phyloP scores from a whole-genome alignment of 345 rosid species.

The Rhizophora mangle region DNA sequence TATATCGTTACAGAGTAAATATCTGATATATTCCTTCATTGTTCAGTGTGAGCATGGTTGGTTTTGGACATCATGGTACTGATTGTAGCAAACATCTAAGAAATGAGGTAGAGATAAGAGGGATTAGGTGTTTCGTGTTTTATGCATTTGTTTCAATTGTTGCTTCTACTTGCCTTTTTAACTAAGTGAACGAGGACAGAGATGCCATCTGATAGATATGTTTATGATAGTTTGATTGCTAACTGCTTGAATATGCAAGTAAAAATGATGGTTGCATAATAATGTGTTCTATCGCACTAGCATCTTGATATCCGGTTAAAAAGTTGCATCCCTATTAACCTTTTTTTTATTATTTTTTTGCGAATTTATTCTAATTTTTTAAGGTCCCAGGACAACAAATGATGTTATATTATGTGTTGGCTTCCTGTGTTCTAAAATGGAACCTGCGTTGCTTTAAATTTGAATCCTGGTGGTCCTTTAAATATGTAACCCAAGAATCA shows the following conservation, averaged over 20 bases:
- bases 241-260: constrained; percentile 56
- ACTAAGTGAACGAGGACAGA: constrained; percentile 39
- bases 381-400: not conserved
- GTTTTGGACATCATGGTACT: constrained; percentile 29
- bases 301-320: not conserved
- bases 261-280: constrained; percentile 32
- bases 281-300: constrained; percentile 16
- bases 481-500: too few relatives aligned
- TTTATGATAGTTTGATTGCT: constrained; percentile 51
- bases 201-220: constrained; percentile 31
- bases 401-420: too few relatives aligned
- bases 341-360: not conserved
- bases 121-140: constrained; percentile 37
- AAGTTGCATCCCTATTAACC: not conserved
- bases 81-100: constrained; percentile 37
- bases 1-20: constrained; percentile 44
- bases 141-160: constrained; percentile 31
- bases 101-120: constrained; percentile 39
- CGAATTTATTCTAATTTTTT: not conserved
- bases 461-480: too few relatives aligned
- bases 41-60: constrained; percentile 51
- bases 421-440: too few relatives aligned
- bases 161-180: constrained; percentile 40
- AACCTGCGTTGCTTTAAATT: too few relatives aligned
- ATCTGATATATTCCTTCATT: constrained; percentile 34